A percentile compares a stretch with the other conserved stretches of the same genome.
Conservation (phyloP, 2,329 filamentous ascomycete genomes). For the Geosmithia putterillii region DNA sequence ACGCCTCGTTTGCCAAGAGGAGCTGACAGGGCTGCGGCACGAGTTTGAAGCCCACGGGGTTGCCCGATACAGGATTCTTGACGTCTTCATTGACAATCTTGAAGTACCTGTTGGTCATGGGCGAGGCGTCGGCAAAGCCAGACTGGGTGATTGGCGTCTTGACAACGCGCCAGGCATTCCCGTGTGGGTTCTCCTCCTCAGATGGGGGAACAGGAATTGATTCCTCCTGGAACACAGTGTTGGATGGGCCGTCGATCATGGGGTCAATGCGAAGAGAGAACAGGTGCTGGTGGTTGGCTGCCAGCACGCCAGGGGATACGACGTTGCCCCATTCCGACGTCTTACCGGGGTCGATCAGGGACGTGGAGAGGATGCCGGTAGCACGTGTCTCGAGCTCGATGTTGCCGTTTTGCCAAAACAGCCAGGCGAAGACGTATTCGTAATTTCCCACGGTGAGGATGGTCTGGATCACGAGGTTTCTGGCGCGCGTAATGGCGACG, state of each 20-base stretch:
- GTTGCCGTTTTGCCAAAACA: constrained; percentile 39
- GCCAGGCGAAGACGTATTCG: constrained; percentile 30
- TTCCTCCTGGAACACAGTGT: constrained; percentile 33
- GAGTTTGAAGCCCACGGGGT: constrained; percentile 32
- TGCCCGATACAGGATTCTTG: constrained; percentile 28
- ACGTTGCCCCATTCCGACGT: constrained; percentile 43
- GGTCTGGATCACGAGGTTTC: constrained; percentile 46
- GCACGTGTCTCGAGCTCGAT: constrained; percentile 19
- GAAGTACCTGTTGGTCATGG: constrained; percentile 29
- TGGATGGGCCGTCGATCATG: constrained; percentile 44
- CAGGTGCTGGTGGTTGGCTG: constrained; percentile 57
- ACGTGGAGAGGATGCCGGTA: constrained; percentile 29
- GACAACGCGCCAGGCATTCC: constrained; percentile 30
- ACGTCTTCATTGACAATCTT: constrained; percentile 33
- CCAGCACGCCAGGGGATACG: constrained; percentile 47
- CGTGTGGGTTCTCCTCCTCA: constrained; percentile 36
- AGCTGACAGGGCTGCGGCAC: constrained; percentile 31
- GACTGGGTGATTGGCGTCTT: constrained; percentile 26
- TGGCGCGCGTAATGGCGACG: constrained; percentile 39
- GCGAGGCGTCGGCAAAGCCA: constrained; percentile 34
- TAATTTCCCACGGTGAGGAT: constrained; percentile 54
- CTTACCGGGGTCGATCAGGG: constrained; percentile 36
- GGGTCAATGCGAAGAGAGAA: constrained; percentile 56
- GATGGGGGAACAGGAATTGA: constrained; percentile 27
- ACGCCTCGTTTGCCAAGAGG: constrained; percentile 24